Evolutionary conservation across 1,284 basidiomycete genomes (phyloP), one percentile per base, ranked within the genome.

Genomic region (Boletus mariae): DNA sequence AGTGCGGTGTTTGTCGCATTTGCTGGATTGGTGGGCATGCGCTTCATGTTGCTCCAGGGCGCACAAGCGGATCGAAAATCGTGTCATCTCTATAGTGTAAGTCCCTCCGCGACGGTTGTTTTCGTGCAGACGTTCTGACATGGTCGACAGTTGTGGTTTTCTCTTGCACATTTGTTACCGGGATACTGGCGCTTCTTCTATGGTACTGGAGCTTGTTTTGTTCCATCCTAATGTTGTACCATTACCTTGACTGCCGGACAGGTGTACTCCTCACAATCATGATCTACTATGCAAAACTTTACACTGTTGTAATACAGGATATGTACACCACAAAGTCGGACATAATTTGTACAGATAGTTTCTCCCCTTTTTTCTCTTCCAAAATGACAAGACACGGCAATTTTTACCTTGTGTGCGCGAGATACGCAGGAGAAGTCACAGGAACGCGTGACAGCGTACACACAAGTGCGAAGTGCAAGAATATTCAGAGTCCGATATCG

Each of bases 21-120:
- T 48, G 69, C 63, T n/a, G 45, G 57, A n/a, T 37, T 66, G 15
- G 63, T 72, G 7, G 70, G 67, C 23, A 46, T 59, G 49, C 54
- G 66, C 12, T 71, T 71, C 53, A 54, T 66, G 58, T 51, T 58
- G 52, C 54, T 66, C 3, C 57, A 58, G 2, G 57, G 52, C 6
- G 42, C 65, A n/a, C 52, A 65, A 20, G 66, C 67, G 34, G 68
- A 71, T 43, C 60, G 59, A 42, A 58, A 57, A 42, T 69, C 70
- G 3, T 69, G 69, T 53, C 61, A 71, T 38, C 59, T 72, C 28
- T 70, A 70, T 42, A 71, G 68, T 46, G 68, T 72, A 53, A 60
- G 66, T 23, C 35, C 29, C 12, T 7, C 13, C n/a, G 1, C 42
- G 29, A 13, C 8, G 3, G 15, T 3, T 17, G 26, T 31, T 20